These are phyloP conservation scores for Mucor mucedo DNA, from an alignment of 371 early-diverging fungal genomes.

Conservation along the genomic window DNA sequence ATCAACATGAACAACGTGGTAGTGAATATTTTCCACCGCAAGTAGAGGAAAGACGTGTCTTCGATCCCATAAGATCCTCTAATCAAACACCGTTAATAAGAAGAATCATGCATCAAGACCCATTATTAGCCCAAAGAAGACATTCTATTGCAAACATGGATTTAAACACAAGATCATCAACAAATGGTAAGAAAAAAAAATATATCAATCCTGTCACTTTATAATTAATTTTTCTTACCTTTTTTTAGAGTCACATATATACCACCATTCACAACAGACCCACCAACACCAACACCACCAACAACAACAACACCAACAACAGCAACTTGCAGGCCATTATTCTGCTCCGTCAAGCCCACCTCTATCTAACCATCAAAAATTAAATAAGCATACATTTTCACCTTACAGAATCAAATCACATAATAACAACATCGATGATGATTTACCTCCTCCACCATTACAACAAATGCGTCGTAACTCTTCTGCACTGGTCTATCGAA, in stretches of 20 bases:
- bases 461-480: slow-evolving; percentile 8
- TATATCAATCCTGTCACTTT: not conserved
- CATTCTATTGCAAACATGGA: slow-evolving; percentile 22
- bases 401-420: not conserved
- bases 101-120: slow-evolving; percentile 5
- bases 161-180: not conserved
- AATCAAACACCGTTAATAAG: slow-evolving; percentile 5
- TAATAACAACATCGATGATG: not conserved
- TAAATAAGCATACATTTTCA: slow-evolving; percentile 2
- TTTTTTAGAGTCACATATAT: not conserved
- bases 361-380: slow-evolving; percentile 7
- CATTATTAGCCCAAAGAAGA: slow-evolving; percentile 4
- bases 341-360: slow-evolving; percentile 23
- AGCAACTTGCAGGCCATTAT: slow-evolving; percentile 12
- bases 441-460: not conserved
- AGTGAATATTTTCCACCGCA: slow-evolving; percentile 6
- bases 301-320: not conserved
- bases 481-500: not conserved
- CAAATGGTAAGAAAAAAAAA: not conserved
- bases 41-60: not conserved
- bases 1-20: slow-evolving; percentile 15
- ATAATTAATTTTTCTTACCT: not conserved
- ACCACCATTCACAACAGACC: not conserved
- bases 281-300: not conserved
- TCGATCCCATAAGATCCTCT: slow-evolving; percentile 9